Conservation (phyloP, 1,284 basidiomycete genomes). For the Anthracocystis setariae region DNA sequence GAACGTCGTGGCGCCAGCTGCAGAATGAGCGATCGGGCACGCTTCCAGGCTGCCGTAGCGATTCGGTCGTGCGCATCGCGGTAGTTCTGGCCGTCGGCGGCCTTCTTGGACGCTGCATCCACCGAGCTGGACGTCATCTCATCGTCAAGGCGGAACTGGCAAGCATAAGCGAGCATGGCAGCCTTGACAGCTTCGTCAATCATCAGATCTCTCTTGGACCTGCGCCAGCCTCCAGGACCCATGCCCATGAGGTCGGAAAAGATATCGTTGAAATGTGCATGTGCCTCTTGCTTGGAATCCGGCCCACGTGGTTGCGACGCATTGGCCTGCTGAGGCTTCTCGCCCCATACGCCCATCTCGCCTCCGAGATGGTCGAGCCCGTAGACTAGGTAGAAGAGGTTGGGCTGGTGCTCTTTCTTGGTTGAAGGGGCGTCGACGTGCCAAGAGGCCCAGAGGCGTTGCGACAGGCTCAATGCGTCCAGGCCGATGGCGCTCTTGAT, state of each 20-base stretch:
- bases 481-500: conserved; percentile 50
- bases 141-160: conserved; percentile 47
- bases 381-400: conserved; percentile 50
- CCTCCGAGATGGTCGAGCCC: conserved; percentile 50
- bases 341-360: conserved; percentile 50
- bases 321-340: conserved; percentile 31
- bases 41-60: conserved; percentile 50
- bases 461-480: conserved; percentile 35
- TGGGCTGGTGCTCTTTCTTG: conserved; percentile 44
- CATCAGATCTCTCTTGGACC: conserved; percentile 43
- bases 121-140: conserved; percentile 33
- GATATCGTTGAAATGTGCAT: conserved; percentile 30
- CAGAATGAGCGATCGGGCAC: conserved; percentile 39
- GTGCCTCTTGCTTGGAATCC: conserved; percentile 26
- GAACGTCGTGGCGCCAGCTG: conserved; percentile 43
- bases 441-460: conserved; percentile 49
- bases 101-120: conserved; percentile 30
- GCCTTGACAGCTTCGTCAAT: conserved; percentile 54
- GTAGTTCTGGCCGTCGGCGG: conserved; percentile 34
- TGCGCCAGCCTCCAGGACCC: conserved; percentile 41
- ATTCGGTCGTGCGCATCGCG: conserved; percentile 49
- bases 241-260: conserved; percentile 33
- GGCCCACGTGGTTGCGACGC: conserved; percentile 1
- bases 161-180: conserved; percentile 51
- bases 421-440: conserved; percentile 43